phyloP scores from a whole-genome alignment of 495 filamentous ascomycete species.

The Xylaria curta region DNA sequence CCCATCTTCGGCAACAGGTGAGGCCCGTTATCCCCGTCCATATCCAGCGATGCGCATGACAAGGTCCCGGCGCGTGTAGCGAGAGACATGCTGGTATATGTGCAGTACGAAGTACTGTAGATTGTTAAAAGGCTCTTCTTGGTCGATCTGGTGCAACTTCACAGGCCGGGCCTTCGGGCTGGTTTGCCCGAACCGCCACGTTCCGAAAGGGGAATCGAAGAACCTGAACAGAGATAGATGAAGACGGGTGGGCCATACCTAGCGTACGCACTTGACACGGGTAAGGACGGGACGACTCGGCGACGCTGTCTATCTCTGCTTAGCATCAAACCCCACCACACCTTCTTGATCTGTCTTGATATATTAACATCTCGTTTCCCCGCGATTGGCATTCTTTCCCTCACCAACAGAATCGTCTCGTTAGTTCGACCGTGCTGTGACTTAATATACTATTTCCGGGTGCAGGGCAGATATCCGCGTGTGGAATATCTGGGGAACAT shows the following conservation, averaged over 20 bases:
- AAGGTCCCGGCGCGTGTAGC: neutral
- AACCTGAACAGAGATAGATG: constrained; percentile 14
- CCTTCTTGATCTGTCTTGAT: constrained; percentile 20
- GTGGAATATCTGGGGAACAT: neutral
- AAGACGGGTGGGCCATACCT: constrained; percentile 8
- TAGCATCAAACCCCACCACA: constrained; percentile 23
- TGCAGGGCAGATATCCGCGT: neutral
- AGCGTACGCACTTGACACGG: constrained; percentile 12
- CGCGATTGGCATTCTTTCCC: constrained; percentile 17
- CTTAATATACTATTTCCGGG: constrained; percentile 22
- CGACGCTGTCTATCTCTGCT: constrained; percentile 19
- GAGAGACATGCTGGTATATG: neutral
- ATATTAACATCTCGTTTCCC: constrained; percentile 24
- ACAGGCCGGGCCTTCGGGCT: constrained; percentile 18
- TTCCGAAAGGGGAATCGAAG: constrained; percentile 13
- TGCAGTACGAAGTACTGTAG: neutral
- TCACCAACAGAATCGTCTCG: neutral
- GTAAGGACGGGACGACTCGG: constrained; percentile 28
- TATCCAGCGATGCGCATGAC: constrained; percentile 5
- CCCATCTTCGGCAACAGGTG: neutral
- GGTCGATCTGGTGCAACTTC: neutral
- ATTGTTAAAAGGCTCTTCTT: neutral
- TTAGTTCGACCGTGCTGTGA: neutral
- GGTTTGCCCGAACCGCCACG: constrained; percentile 15
- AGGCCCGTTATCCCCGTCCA: neutral